Conservation (phyloP, 2,329 filamentous ascomycete species). For the Xylariomycetidae sp. region DNA sequence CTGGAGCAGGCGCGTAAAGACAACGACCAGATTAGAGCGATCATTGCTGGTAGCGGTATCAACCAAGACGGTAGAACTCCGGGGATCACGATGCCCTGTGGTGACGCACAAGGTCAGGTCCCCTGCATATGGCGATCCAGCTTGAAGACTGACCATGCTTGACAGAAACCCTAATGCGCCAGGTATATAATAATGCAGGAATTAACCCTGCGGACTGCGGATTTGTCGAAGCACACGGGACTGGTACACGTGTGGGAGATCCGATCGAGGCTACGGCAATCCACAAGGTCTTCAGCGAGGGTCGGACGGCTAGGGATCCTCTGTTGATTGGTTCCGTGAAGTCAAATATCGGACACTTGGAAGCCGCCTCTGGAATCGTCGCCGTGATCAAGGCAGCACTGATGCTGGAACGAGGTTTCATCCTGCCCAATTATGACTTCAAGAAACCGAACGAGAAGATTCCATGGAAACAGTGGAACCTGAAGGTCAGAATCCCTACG, state of each 20-base stretch:
- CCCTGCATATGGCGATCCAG: no score
- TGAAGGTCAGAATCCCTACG: conserved; percentile 26
- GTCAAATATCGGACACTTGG: conserved; percentile 48
- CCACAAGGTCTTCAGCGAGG: conserved; percentile 35
- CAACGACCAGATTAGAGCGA: conserved; percentile 48
- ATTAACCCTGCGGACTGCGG: conserved; percentile 34
- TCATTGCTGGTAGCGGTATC: conserved; percentile 45
- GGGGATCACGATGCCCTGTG: conserved; percentile 53
- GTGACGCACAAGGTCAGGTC: conserved; percentile 39
- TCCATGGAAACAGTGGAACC: conserved; percentile 44
- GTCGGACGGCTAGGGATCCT: conserved; percentile 35
- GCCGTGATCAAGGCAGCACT: conserved; percentile 48
- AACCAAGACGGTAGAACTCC: conserved; percentile 54
- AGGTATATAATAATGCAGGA: conserved; percentile 36
- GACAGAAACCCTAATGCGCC: conserved; percentile 36
- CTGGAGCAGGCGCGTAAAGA: conserved; percentile 50
- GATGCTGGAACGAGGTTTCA: conserved; percentile 46
- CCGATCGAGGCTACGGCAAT: conserved; percentile 50
- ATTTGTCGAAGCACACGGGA: conserved; percentile 52
- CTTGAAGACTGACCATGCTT: conserved; percentile 14
- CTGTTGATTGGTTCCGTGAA: conserved; percentile 46
- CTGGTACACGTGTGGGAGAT: conserved; percentile 52
- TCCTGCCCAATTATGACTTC: conserved; percentile 47
- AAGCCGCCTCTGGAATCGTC: conserved; percentile 46
- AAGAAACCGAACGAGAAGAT: conserved; percentile 45